Conservation (phyloP, 2,329 filamentous ascomycete species). For the Tolypocladium tropicale region DNA sequence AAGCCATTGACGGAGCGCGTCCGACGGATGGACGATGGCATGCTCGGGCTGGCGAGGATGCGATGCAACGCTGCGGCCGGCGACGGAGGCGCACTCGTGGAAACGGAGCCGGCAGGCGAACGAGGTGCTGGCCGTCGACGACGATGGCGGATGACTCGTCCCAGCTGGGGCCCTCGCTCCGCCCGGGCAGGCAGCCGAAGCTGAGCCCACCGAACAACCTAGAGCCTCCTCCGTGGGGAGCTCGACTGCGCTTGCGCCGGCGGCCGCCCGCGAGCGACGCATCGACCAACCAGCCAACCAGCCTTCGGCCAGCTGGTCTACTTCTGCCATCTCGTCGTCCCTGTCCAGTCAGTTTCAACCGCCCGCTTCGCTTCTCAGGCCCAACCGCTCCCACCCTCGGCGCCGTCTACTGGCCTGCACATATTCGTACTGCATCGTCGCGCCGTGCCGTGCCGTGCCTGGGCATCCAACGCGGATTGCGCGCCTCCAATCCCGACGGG, state of each 20-base stretch:
- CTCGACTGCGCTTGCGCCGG: not conserved
- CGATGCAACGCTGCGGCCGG: not conserved
- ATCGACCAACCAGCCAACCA: not conserved
- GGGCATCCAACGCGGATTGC: not conserved
- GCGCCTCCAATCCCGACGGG: not conserved
- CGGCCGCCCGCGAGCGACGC: not conserved
- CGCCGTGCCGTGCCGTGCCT: not conserved
- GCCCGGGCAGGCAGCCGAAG: not conserved
- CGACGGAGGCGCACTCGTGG: not conserved
- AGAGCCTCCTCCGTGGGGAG: not conserved
- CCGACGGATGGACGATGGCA: not conserved
- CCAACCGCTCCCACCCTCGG: not conserved
- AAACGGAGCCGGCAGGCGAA: not conserved
- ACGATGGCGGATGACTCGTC: not conserved
- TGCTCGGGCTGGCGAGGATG: not conserved
- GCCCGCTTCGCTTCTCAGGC: too few species aligned
- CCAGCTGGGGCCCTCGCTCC: not conserved
- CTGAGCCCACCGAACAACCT: not conserved
- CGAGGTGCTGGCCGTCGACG: not conserved
- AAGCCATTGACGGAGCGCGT: too few species aligned
- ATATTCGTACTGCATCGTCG: too few species aligned
- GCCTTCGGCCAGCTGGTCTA: too few species aligned
- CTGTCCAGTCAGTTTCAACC: too few species aligned
- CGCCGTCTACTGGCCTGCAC: not conserved
- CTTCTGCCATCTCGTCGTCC: not conserved